Conservation (phyloP, 2,329 filamentous ascomycete species). For the Talaromyces sp. region DNA sequence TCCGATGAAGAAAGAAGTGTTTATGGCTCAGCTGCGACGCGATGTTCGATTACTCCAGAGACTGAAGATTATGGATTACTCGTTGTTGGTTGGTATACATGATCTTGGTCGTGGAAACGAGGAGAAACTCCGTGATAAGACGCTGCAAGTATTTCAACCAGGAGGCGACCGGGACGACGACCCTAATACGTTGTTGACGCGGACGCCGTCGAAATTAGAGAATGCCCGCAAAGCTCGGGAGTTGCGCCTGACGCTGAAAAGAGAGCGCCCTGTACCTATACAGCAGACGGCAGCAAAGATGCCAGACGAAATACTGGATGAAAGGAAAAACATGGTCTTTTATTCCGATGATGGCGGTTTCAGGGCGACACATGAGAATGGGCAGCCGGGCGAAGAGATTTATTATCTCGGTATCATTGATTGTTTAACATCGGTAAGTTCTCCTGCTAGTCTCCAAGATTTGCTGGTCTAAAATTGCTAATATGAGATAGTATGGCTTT, state of each 20-base stretch:
- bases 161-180: constrained; percentile 68
- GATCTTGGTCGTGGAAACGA: constrained; percentile 88
- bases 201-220: constrained; percentile 91
- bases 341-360: constrained; percentile 94
- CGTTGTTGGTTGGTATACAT: constrained; percentile 88
- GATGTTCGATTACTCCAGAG: constrained; percentile 84
- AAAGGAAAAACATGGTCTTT: constrained; percentile 75
- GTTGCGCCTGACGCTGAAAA: constrained; percentile 84
- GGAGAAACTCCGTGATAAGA: constrained; percentile 86
- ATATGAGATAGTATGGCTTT: constrained; percentile 68
- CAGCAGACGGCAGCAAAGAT: constrained; percentile 77
- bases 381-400: constrained; percentile 79
- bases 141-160: constrained; percentile 88
- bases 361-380: constrained; percentile 86
- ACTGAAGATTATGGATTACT: constrained; percentile 98
- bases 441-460: constrained; percentile 23
- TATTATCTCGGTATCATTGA: constrained; percentile 99
- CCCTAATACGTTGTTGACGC: constrained; percentile 63
- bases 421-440: constrained; percentile 88
- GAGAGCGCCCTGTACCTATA: constrained; percentile 90
- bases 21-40: constrained; percentile 80
- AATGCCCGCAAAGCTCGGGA: constrained; percentile 87
- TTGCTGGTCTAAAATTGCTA: constrained; percentile 13
- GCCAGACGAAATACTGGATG: constrained; percentile 81
- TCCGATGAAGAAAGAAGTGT: constrained; percentile 79